Evolutionary conservation across 148 eudicot species (phyloP).

Genomic region (Diospyros lotus): DNA sequence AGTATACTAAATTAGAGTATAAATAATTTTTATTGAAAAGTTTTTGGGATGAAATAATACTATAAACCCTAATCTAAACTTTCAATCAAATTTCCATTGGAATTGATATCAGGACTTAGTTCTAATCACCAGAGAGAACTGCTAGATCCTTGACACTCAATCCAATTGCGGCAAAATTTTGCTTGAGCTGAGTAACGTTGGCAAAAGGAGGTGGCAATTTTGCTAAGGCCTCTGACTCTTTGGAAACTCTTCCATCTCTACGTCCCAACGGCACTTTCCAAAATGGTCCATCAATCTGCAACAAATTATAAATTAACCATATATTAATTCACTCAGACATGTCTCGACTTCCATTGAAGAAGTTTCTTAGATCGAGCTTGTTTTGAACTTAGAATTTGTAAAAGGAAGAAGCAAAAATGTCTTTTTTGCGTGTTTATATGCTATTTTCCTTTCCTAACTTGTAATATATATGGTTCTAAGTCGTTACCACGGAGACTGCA

Average conservation of each 20-base stretch:
- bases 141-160: conserved; percentile 38
- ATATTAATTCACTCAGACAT: background rate
- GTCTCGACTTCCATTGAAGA: background rate
- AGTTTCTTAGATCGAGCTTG: too few relatives aligned
- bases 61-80: too few relatives aligned
- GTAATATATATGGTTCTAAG: too few relatives aligned
- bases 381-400: too few relatives aligned
- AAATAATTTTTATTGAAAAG: too few relatives aligned
- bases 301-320: background rate
- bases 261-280: conserved; percentile 44
- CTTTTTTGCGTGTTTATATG: too few relatives aligned
- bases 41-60: too few relatives aligned
- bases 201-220: conserved; percentile 38
- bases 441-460: too few relatives aligned
- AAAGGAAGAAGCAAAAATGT: too few relatives aligned
- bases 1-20: too few relatives aligned
- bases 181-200: conserved; percentile 25
- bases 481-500: conserved; percentile 30
- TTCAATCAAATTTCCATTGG: too few relatives aligned
- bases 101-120: too few relatives aligned
- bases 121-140: conserved; percentile 36
- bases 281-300: conserved; percentile 41
- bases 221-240: conserved; percentile 21
- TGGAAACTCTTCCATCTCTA: conserved; percentile 41
- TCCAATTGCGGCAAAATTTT: conserved; percentile 25